These are phyloP conservation scores for Peronosclerospora sorghi DNA, from an alignment of 352 stramenopile genomes.

Conservation along the genomic window DNA sequence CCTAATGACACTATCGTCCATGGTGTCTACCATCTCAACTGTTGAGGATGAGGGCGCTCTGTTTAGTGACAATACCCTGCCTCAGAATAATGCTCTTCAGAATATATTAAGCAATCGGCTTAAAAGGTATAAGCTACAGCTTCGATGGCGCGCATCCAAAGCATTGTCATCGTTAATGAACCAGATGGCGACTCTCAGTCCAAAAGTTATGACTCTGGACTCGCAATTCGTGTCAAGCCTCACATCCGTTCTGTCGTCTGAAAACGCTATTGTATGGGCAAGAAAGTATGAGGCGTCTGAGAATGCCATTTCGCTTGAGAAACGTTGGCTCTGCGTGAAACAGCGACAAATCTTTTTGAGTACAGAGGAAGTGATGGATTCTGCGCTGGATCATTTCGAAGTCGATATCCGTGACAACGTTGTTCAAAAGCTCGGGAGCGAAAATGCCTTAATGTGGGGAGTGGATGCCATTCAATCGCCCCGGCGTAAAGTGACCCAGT, in stretches of 20 bases:
- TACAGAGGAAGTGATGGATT: constrained; percentile 57
- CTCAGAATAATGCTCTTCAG: constrained; percentile 57
- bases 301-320: constrained; percentile 31
- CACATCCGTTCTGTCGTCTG: constrained; percentile 35
- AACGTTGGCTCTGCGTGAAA: constrained; percentile 59
- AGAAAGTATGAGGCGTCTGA: constrained; percentile 11
- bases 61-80: constrained; percentile 39
- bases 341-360: constrained; percentile 62
- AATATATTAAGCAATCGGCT: constrained; percentile 41
- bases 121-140: constrained; percentile 66
- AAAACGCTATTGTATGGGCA: constrained; percentile 34
- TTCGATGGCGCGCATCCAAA: constrained; percentile 73
- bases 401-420: constrained; percentile 42
- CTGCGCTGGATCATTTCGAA: constrained; percentile 60
- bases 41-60: constrained; percentile 18
- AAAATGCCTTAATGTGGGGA: constrained; percentile 76
- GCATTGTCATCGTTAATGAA: constrained; percentile 58
- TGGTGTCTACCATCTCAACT: constrained; percentile 22
- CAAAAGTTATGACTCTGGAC: constrained; percentile 30
- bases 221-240: constrained; percentile 60
- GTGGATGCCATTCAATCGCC: constrained; percentile 77
- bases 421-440: constrained; percentile 51
- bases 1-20: constrained; percentile 36
- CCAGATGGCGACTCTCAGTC: constrained; percentile 42
- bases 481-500: constrained; percentile 29